Evolutionary conservation across 257 asterid genomes (phyloP).

Genomic region (Misopates orontium): DNA sequence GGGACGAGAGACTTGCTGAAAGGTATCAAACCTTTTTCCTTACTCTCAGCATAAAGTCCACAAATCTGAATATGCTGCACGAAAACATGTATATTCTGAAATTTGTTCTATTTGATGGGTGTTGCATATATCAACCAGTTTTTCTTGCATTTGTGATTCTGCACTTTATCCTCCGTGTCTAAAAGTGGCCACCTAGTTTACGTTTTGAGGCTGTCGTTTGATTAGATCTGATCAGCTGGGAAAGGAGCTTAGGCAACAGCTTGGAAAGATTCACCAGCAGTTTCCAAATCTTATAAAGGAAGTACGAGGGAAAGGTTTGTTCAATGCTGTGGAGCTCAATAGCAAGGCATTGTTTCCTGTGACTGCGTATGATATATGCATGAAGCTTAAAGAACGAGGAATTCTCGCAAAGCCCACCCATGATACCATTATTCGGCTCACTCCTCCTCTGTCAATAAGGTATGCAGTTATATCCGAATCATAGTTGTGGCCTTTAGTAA

Average conservation of each 20-base stretch:
- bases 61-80: slow-evolving; percentile 3
- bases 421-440: slow-evolving; percentile 72
- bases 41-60: background rate
- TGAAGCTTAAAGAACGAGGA: slow-evolving; percentile 90
- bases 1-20: slow-evolving; percentile 76
- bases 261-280: slow-evolving; percentile 56
- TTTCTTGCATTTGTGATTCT: slow-evolving; percentile 3
- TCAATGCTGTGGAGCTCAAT: slow-evolving; percentile 86
- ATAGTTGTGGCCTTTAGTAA: background rate
- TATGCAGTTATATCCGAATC: slow-evolving; percentile 22
- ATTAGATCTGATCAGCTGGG: slow-evolving; percentile 77
- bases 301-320: slow-evolving; percentile 88
- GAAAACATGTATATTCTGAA: background rate
- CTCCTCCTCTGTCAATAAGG: slow-evolving; percentile 94
- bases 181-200: background rate
- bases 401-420: slow-evolving; percentile 94
- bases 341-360: slow-evolving; percentile 64
- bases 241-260: slow-evolving; percentile 62
- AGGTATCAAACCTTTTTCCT: slow-evolving; percentile 47
- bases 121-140: background rate
- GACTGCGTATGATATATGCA: slow-evolving; percentile 85
- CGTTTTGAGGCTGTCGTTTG: background rate
- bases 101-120: background rate
- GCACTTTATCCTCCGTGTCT: background rate
- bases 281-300: slow-evolving; percentile 75